A percentile compares a stretch with the other conserved stretches of the same genome.
phyloP scores from a whole-genome alignment of 1,284 basidiomycete genomes.

The Psilocybe mexicana region DNA sequence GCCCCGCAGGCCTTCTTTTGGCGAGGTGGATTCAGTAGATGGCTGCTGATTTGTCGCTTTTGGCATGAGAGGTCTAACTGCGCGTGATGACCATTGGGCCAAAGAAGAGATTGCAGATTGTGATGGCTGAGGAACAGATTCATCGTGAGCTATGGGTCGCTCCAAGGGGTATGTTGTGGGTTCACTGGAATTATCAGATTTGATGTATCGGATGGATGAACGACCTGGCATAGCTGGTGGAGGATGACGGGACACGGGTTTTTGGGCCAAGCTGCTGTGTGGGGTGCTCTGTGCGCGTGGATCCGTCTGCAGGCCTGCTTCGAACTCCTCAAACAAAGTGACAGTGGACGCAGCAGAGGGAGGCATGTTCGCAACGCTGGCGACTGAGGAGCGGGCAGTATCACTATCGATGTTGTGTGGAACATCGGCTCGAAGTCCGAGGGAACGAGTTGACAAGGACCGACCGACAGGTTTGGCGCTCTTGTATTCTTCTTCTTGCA shows the following conservation, averaged over 20 bases:
- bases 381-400: slow-evolving; percentile 52
- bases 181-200: slow-evolving; percentile 44
- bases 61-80: slow-evolving; percentile 51
- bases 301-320: slow-evolving; percentile 40
- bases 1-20: slow-evolving; percentile 52
- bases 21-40: slow-evolving; percentile 32
- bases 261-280: slow-evolving; percentile 44
- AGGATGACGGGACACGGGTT: slow-evolving; percentile 36
- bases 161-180: slow-evolving; percentile 30
- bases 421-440: slow-evolving; percentile 50
- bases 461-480: slow-evolving; percentile 32
- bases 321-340: slow-evolving; percentile 61
- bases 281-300: slow-evolving; percentile 65
- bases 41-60: slow-evolving; percentile 46
- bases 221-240: slow-evolving; percentile 41
- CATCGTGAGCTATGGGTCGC: slow-evolving; percentile 21
- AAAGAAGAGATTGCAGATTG: slow-evolving; percentile 36
- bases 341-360: slow-evolving; percentile 57
- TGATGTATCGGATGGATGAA: slow-evolving; percentile 65
- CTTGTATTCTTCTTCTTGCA: slow-evolving; percentile 40
- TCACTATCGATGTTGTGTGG: slow-evolving; percentile 48
- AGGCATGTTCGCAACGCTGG: slow-evolving; percentile 40
- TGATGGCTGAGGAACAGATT: slow-evolving; percentile 27
- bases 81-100: slow-evolving; percentile 50
- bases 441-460: slow-evolving; percentile 44